Evolutionary conservation across 768 basidiomycete species (phyloP).

Genomic region (Clitopilus passeckerianus): DNA sequence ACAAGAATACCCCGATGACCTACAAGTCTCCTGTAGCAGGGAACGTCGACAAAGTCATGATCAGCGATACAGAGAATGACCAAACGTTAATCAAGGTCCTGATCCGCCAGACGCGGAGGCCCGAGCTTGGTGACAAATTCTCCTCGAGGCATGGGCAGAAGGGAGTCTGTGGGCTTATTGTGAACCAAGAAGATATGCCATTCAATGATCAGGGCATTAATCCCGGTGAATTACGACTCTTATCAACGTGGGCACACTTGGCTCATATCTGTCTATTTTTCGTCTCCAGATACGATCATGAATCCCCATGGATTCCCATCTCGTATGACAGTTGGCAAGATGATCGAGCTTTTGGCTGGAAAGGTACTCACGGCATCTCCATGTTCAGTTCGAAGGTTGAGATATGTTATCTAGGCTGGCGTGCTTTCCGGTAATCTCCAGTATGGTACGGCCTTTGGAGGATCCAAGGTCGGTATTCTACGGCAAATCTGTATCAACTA

Average conservation of each 20-base stretch:
- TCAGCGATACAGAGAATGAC: constrained; percentile 95
- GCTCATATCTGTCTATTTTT: constrained; percentile 9
- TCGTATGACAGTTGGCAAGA: constrained; percentile 99
- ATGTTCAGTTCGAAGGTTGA: neutral
- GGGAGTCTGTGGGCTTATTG: constrained; percentile 97
- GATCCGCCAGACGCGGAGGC: constrained; percentile 93
- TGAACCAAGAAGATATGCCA: constrained; percentile 98
- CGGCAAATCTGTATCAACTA: neutral
- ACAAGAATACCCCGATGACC: constrained; percentile 87
- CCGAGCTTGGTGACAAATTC: constrained; percentile 98
- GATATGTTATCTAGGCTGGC: constrained; percentile 58
- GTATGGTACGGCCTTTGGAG: constrained; percentile 96
- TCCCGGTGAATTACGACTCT: constrained; percentile 53
- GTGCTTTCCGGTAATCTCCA: constrained; percentile 86
- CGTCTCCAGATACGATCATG: constrained; percentile 86
- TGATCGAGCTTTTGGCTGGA: constrained; percentile 96
- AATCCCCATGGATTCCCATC: constrained; percentile 99
- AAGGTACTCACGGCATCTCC: constrained; percentile 50
- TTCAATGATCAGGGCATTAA: constrained; percentile 97
- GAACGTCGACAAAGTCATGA: constrained; percentile 96
- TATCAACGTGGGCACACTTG: constrained; percentile 1
- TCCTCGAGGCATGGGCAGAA: constrained; percentile 98
- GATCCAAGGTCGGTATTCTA: constrained; percentile 69
- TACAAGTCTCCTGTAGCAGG: constrained; percentile 94
- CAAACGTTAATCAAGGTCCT: constrained; percentile 96